phyloP scores from a whole-genome alignment of 2,329 filamentous ascomycete species.

The Rhinocladiella similis region DNA sequence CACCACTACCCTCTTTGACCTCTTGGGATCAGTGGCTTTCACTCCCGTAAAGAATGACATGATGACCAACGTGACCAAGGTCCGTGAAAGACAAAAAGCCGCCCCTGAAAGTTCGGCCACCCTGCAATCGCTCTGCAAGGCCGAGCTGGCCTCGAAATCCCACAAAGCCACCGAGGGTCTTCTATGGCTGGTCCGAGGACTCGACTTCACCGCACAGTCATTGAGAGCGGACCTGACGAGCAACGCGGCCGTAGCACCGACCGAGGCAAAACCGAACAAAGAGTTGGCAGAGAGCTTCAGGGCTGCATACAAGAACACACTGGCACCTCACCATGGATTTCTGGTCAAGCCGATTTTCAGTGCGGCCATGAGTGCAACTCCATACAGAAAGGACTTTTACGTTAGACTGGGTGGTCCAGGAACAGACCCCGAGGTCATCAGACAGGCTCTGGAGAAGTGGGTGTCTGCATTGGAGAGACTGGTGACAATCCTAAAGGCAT shows the following conservation, averaged over 20 bases:
- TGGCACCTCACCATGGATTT: conserved; percentile 90
- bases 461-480: conserved; percentile 75
- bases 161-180: conserved; percentile 86
- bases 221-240: conserved; percentile 53
- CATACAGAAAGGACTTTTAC: conserved; percentile 94
- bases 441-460: conserved; percentile 67
- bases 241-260: conserved; percentile 41
- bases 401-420: conserved; percentile 66
- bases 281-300: conserved; percentile 82
- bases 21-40: conserved; percentile 72
- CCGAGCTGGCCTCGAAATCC: conserved; percentile 88
- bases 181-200: conserved; percentile 87
- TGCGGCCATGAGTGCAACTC: conserved; percentile 88
- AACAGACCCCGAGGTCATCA: conserved; percentile 54
- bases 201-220: conserved; percentile 89
- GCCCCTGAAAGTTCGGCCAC: conserved; percentile 77
- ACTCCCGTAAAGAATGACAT: conserved; percentile 89
- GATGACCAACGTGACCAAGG: conserved; percentile 92
- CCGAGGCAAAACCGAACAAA: conserved; percentile 33
- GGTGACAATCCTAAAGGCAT: conserved; percentile 72
- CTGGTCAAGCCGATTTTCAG: conserved; percentile 89
- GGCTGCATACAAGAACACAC: conserved; percentile 76
- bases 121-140: conserved; percentile 79
- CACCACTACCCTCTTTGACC: conserved; percentile 77
- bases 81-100: conserved; percentile 77